Evolutionary conservation across 768 basidiomycete species (phyloP).

Genomic region (Peribolospora baueri): DNA sequence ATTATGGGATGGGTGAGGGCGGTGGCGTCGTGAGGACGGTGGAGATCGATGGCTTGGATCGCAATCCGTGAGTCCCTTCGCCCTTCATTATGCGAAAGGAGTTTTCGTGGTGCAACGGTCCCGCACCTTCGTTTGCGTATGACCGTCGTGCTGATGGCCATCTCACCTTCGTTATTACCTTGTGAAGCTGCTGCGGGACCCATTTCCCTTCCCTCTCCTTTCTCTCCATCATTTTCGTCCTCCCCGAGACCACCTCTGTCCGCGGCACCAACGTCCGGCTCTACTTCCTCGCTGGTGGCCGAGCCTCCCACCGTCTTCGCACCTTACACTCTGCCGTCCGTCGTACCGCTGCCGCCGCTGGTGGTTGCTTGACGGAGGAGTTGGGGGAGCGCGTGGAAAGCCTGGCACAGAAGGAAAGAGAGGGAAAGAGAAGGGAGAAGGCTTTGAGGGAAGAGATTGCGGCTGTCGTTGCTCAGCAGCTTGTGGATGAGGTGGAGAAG

Average conservation of each 20-base stretch:
- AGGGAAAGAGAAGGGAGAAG: constrained; percentile 34
- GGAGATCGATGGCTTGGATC: constrained; percentile 56
- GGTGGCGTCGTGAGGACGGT: constrained; percentile 42
- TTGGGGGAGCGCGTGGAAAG: constrained; percentile 44
- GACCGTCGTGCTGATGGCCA: background rate
- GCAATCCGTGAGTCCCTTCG: constrained; percentile 36
- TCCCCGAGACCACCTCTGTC: constrained; percentile 43
- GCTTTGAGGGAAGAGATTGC: constrained; percentile 35
- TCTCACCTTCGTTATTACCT: constrained; percentile 1
- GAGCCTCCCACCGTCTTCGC: constrained; percentile 39
- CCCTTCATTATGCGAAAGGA: background rate
- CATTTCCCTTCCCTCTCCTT: constrained; percentile 44
- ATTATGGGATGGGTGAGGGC: constrained; percentile 41
- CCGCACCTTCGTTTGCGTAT: too few relatives aligned
- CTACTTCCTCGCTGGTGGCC: constrained; percentile 60
- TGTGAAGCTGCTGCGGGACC: constrained; percentile 48
- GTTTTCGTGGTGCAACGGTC: too few relatives aligned
- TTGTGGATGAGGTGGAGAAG: constrained; percentile 3
- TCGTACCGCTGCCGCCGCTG: constrained; percentile 31
- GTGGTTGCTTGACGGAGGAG: constrained; percentile 38
- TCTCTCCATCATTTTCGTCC: constrained; percentile 33
- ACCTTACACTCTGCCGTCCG: constrained; percentile 34
- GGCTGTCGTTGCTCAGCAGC: constrained; percentile 15
- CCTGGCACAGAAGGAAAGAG: constrained; percentile 41
- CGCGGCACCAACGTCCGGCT: constrained; percentile 42